These are phyloP conservation scores for Sclerotinia nivalis DNA, from an alignment of 2,329 filamentous ascomycete species.

Conservation along the genomic window DNA sequence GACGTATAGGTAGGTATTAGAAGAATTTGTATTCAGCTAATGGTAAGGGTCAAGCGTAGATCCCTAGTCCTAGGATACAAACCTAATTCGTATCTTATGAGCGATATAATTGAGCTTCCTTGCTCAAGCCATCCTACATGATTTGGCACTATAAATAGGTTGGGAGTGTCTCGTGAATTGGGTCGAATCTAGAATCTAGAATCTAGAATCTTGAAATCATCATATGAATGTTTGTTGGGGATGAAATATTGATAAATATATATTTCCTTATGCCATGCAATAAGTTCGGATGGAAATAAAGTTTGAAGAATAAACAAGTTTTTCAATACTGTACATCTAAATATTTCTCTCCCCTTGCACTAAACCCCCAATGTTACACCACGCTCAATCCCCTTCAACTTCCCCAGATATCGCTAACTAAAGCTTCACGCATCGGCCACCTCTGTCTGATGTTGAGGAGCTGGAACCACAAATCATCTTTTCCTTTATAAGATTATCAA, in stretches of 20 bases:
- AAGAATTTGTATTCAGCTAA: neutral
- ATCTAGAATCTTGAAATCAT: neutral
- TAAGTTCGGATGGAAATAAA: neutral
- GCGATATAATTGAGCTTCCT: neutral
- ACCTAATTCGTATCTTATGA: neutral
- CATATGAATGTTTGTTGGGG: neutral
- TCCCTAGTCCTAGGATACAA: neutral
- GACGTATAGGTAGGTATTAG: too few species aligned
- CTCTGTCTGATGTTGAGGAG: constrained; percentile 2
- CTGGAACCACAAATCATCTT: constrained; percentile 15
- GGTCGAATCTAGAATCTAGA: neutral
- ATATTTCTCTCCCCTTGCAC: neutral
- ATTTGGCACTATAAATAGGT: neutral
- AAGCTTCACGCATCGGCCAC: constrained; percentile 18
- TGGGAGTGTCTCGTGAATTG: neutral
- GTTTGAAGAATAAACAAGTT: too few species aligned
- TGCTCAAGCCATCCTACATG: neutral
- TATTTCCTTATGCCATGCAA: too few species aligned
- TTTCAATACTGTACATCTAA: too few species aligned
- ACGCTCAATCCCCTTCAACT: constrained; percentile 1
- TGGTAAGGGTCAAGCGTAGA: neutral
- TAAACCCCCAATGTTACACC: neutral
- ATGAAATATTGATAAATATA: neutral
- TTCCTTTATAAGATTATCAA: neutral
- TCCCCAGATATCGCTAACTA: constrained; percentile 17